Conservation (phyloP, 768 basidiomycete species). For the Suillus brevipes region DNA sequence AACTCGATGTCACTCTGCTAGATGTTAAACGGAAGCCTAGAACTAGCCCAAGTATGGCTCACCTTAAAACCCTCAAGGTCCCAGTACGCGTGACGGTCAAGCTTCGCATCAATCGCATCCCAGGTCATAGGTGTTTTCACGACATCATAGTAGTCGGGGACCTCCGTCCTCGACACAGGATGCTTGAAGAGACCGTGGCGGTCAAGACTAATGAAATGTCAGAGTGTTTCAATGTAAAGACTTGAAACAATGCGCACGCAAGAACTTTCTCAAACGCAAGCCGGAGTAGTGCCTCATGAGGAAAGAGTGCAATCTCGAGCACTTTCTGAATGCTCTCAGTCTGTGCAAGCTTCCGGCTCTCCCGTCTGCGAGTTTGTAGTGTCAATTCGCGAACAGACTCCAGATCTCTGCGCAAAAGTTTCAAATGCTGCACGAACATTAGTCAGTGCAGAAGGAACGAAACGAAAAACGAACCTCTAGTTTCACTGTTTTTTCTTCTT, state of each 20-base stretch:
- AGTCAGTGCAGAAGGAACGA: not conserved
- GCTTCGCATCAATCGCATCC: slow-evolving; percentile 74
- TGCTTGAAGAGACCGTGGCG: slow-evolving; percentile 73
- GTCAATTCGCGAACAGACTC: slow-evolving; percentile 66
- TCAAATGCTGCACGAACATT: slow-evolving; percentile 44
- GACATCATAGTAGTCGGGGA: slow-evolving; percentile 90
- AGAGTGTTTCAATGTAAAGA: slow-evolving; percentile 3
- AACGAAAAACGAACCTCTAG: slow-evolving; percentile 59
- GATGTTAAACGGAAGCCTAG: slow-evolving; percentile 1
- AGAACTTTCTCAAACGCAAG: slow-evolving; percentile 69
- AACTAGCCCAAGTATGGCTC: slow-evolving; percentile 13
- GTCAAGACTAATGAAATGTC: slow-evolving; percentile 57
- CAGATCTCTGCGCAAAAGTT: slow-evolving; percentile 74
- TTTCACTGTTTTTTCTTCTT: slow-evolving; percentile 80
- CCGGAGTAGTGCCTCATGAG: slow-evolving; percentile 61
- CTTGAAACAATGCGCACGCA: slow-evolving; percentile 46
- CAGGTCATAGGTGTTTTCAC: slow-evolving; percentile 90
- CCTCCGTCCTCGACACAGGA: slow-evolving; percentile 75
- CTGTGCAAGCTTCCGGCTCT: slow-evolving; percentile 75
- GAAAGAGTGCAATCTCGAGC: slow-evolving; percentile 63
- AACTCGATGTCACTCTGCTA: slow-evolving; percentile 76
- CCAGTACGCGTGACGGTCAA: slow-evolving; percentile 83
- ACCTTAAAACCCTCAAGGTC: slow-evolving; percentile 75
- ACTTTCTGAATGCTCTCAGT: slow-evolving; percentile 66
- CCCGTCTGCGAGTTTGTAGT: slow-evolving; percentile 71